A percentile compares a stretch with the other conserved stretches of the same genome.
phyloP scores from a whole-genome alignment of 1,139 yeast species.

The Scheffersomyces insectosa region DNA sequence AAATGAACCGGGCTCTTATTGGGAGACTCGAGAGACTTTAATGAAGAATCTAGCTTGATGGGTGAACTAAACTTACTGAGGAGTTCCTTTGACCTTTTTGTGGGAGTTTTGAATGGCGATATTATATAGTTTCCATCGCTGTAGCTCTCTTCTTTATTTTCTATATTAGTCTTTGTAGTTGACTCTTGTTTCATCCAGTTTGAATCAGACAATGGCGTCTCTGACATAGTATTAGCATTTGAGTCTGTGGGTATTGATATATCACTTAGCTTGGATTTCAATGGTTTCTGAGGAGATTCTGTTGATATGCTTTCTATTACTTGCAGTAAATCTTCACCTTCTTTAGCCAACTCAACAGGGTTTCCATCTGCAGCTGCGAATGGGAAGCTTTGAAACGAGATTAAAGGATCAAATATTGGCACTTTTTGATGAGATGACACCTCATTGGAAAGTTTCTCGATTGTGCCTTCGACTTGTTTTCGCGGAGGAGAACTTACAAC shows the following conservation, averaged over 20 bases:
- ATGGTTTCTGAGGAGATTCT: too few species aligned
- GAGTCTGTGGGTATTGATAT: too few species aligned
- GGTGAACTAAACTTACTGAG: conserved; percentile 1
- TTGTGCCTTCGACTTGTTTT: not conserved
- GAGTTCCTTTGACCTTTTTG: conserved; percentile 8
- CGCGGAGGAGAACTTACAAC: not conserved
- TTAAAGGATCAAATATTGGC: conserved; percentile 5
- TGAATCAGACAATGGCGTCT: too few species aligned
- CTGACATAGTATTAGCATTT: too few species aligned
- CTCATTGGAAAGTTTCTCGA: not conserved
- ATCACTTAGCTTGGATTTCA: too few species aligned
- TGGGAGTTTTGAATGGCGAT: conserved; percentile 18
- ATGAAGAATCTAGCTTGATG: not conserved
- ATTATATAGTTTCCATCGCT: not conserved
- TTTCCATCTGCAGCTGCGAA: conserved; percentile 9
- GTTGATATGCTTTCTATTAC: too few species aligned
- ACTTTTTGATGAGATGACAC: conserved; percentile 5
- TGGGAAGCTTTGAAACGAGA: conserved; percentile 19
- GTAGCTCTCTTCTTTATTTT: too few species aligned
- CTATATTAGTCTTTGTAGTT: too few species aligned
- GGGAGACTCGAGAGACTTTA: not conserved
- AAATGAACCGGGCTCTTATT: not conserved
- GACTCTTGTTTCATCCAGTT: too few species aligned
- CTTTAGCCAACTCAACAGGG: too few species aligned
- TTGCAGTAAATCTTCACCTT: too few species aligned